Evolutionary conservation across 2,329 filamentous ascomycete genomes (phyloP).

Genomic region (Pseudogymnoascus sp.): DNA sequence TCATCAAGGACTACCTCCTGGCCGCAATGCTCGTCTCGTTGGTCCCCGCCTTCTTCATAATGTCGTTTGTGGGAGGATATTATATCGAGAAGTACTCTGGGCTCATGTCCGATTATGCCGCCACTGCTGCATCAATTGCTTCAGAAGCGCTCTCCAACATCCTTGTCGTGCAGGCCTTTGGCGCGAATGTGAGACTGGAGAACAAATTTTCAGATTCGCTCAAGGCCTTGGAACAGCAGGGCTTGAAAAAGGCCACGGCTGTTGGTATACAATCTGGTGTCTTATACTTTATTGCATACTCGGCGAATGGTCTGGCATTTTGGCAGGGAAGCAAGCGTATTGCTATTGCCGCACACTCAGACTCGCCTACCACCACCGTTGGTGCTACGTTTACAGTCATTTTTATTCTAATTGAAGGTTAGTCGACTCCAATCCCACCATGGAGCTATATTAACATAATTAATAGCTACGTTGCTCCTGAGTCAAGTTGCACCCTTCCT

Average conservation of each 20-base stretch:
- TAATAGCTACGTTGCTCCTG: constrained; percentile 42
- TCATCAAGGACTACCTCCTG: constrained; percentile 46
- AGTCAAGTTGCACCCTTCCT: constrained; percentile 56
- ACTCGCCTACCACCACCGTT: constrained; percentile 15
- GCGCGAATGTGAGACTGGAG: constrained; percentile 41
- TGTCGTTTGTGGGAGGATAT: constrained; percentile 40
- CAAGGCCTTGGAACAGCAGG: constrained; percentile 33
- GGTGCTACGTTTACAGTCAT: constrained; percentile 42
- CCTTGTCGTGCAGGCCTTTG: constrained; percentile 43
- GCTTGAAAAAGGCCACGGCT: constrained; percentile 41
- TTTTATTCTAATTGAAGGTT: constrained; percentile 45
- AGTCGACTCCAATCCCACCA: constrained; percentile 2
- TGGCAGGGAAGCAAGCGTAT: constrained; percentile 48
- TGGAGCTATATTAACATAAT: background rate
- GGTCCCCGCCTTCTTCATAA: constrained; percentile 29
- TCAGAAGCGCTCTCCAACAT: constrained; percentile 44
- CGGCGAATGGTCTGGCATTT: constrained; percentile 49
- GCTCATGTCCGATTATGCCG: constrained; percentile 38
- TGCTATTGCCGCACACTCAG: constrained; percentile 26
- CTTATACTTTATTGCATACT: constrained; percentile 49
- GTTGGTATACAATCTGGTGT: constrained; percentile 43
- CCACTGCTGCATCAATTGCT: constrained; percentile 43
- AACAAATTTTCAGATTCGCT: constrained; percentile 39
- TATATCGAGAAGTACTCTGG: constrained; percentile 38
- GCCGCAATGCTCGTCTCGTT: constrained; percentile 47